Base-by-base conservation (phyloP, 2,329 filamentous ascomycete genomes). In the Hirsutella rhossiliensis region DNA sequence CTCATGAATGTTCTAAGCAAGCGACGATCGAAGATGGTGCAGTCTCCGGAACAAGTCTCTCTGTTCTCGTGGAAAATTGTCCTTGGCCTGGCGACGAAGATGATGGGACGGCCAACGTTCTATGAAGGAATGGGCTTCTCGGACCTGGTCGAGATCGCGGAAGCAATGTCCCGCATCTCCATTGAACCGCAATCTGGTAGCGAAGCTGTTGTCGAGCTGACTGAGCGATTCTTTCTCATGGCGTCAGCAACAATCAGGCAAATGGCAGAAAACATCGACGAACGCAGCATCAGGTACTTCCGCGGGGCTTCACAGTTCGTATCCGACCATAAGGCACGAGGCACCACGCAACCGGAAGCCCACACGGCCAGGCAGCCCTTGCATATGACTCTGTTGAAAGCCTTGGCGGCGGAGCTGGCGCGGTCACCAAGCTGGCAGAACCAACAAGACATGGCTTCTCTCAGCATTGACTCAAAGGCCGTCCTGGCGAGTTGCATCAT, bases 91-190 rank as follows among this genome's bases (percentile, higher is more conserved):
- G 64, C 68, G 48, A 55, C 65, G 3, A 76, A 72, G 51, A 56
- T 76, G 20, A 73, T 75, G 66, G 55, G 58, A 5, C 63, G 65
- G n/a, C 65, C 73, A 1, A 74, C 71, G 0, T 73, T 73, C 45
- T 72, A 76, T 49, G 60, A 71, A 49, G 61, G 56, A 0, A 66
- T 75, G 59, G 53, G 47, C 2, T 76, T 68, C 41, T 49, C 53
- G 1, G 55, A 65, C 43, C 56, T 66, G 5, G 53, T 61, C 3
- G 54, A 56, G 5, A 48, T 63, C 9, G 63, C 64, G 2, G 55
- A 64, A 32, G 54, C 55, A 7, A 50, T 64, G 45, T 58, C 59
- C 9, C 48, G 44, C 31, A 36, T 61, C 19, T 53, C 52, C 15
- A 50, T 51, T 29, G 55, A 56, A 37, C 45, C 51, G 6, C 45